A percentile compares a stretch with the other conserved stretches of the same genome.
Evolutionary conservation across 2,329 filamentous ascomycete species (phyloP).

Genomic region (Fusarium subtropicale): DNA sequence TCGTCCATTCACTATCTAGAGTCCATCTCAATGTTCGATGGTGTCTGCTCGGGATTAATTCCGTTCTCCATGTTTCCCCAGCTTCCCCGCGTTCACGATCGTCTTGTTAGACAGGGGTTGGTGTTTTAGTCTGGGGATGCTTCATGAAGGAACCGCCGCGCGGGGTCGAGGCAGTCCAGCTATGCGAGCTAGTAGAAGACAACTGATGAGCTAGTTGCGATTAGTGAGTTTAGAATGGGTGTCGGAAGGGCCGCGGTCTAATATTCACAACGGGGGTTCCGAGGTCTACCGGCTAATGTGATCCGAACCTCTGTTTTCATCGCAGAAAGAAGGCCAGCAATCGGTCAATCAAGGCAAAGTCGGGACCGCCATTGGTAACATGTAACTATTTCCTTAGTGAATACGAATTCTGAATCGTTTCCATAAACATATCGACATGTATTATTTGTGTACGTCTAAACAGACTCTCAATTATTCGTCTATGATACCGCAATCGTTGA

Average conservation of each 20-base stretch:
- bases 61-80: neutral
- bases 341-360: neutral
- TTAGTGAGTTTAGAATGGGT: neutral
- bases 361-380: too few relatives aligned
- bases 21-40: neutral
- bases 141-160: neutral
- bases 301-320: fast-evolving
- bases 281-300: neutral
- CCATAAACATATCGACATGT: too few relatives aligned
- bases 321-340: neutral
- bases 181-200: too few relatives aligned
- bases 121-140: neutral
- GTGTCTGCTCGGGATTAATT: neutral
- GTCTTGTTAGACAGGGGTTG: neutral
- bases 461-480: neutral
- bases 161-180: neutral
- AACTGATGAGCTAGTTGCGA: neutral
- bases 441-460: neutral
- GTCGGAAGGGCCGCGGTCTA: neutral
- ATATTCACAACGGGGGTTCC: neutral
- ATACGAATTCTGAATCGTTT: neutral
- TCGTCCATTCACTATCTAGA: neutral
- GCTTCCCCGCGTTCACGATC: neutral
- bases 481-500: neutral
- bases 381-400: neutral